These are phyloP conservation scores for Cladosporium colombiae DNA, from an alignment of 2,329 filamentous ascomycete genomes.

Conservation along the genomic window DNA sequence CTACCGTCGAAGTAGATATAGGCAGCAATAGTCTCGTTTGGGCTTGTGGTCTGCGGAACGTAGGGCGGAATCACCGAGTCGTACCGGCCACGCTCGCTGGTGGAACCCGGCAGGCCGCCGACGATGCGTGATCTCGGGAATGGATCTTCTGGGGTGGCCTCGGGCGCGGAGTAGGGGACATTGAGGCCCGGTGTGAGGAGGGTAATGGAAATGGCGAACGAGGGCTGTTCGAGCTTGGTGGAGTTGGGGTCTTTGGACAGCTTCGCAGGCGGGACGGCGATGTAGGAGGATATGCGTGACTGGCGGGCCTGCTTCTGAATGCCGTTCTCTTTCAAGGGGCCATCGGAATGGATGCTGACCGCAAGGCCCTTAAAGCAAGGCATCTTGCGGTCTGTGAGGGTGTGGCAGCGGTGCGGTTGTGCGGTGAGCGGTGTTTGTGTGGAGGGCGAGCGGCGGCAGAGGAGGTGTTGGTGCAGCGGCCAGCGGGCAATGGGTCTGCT, in stretches of 20 bases:
- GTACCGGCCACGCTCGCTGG: slow-evolving; percentile 54
- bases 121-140: slow-evolving; percentile 81
- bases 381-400: slow-evolving; percentile 53
- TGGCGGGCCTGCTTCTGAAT: slow-evolving; percentile 91
- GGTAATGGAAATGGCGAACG: slow-evolving; percentile 97
- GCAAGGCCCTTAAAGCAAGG: slow-evolving; percentile 99
- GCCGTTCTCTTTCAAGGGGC: slow-evolving; percentile 86
- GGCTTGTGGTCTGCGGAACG: slow-evolving; percentile 85
- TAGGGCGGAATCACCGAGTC: slow-evolving; percentile 72
- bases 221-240: slow-evolving; percentile 84
- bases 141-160: slow-evolving; percentile 73
- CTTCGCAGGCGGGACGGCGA: slow-evolving; percentile 88
- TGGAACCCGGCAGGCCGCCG: slow-evolving; percentile 63
- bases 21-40: slow-evolving; percentile 95
- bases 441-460: background rate
- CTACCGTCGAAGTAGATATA: slow-evolving; percentile 99
- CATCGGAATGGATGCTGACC: slow-evolving; percentile 86
- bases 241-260: slow-evolving; percentile 64
- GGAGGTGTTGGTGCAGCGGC: background rate
- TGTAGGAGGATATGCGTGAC: slow-evolving; percentile 94
- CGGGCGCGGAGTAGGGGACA: slow-evolving; percentile 90
- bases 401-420: slow-evolving; percentile 7
- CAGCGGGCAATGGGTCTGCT: background rate
- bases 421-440: slow-evolving; percentile 8
- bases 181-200: slow-evolving; percentile 84